Conservation (phyloP, 1,284 basidiomycete species). For the Volvariella surrecta region DNA sequence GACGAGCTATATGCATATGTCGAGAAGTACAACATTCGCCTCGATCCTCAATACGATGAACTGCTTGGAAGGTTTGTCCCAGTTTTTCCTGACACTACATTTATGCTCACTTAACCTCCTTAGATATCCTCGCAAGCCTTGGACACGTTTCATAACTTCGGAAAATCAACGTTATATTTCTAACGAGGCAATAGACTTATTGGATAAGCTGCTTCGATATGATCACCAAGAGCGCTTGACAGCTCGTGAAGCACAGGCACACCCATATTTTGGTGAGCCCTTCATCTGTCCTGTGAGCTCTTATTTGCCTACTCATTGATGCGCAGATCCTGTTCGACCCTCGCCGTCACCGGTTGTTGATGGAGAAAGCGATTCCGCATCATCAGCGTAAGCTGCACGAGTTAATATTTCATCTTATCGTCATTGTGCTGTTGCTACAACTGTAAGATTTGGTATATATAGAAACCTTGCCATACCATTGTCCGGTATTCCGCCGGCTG, state of each 20-base stretch:
- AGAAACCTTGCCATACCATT: slow-evolving; percentile 12
- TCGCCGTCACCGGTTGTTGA: slow-evolving; percentile 43
- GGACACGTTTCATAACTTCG: slow-evolving; percentile 88
- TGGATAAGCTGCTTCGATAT: slow-evolving; percentile 94
- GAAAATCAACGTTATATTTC: slow-evolving; percentile 97
- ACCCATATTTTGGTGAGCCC: slow-evolving; percentile 78
- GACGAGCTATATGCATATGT: slow-evolving; percentile 89
- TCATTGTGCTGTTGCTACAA: slow-evolving; percentile 7
- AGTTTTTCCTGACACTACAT: slow-evolving; percentile 1
- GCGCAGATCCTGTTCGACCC: slow-evolving; percentile 58
- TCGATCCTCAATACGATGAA: slow-evolving; percentile 88
- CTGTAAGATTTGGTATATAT: slow-evolving; percentile 23
- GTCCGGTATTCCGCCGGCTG: slow-evolving; percentile 17
- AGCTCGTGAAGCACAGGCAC: slow-evolving; percentile 83
- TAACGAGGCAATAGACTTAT: slow-evolving; percentile 95
- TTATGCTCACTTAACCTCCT: slow-evolving; percentile 10
- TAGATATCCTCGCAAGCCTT: slow-evolving; percentile 89
- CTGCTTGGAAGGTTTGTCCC: slow-evolving; percentile 64
- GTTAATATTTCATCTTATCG: slow-evolving; percentile 2
- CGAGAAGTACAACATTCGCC: slow-evolving; percentile 91
- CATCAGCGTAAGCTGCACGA: slow-evolving; percentile 29
- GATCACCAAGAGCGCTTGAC: slow-evolving; percentile 97
- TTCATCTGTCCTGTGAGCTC: slow-evolving; percentile 13
- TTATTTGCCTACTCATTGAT: slow-evolving; percentile 1
- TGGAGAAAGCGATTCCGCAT: slow-evolving; percentile 69